Evolutionary conservation across 306 rosid genomes (phyloP), one percentile per base, ranked within the genome.

Genomic region (Casuarina cunninghamiana): DNA sequence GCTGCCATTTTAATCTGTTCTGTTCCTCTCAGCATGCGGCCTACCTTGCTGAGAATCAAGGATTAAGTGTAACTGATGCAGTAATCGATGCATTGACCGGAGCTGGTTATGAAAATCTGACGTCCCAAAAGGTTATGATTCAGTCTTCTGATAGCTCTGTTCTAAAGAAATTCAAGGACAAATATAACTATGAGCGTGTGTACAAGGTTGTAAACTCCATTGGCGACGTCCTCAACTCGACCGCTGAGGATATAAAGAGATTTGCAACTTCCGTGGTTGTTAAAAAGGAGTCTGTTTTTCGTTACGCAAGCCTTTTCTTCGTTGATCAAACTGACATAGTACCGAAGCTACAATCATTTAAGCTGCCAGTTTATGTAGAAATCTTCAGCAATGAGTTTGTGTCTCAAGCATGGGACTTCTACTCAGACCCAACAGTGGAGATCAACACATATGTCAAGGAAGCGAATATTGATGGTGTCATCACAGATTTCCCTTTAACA

Each of bases 351-450:
- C 58, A 86, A 66, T 75, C 84, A 17, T 54, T 53, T 11, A 86
- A 91, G 58, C 88, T 96, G 83, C 77, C 91, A 3, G 90, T 96
- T 60, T 96, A 88, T 45, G 97, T 87, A 10, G 94, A 90, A 85
- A 74, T 77, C 77, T 96, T 96, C 86, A 90, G 88, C 91, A 93
- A 96, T 73, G 99, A 96, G 90, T 96, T 90, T 78, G 84, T 84
- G 55, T 88, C 98, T 68, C 99, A 96, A 80, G 86, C 94, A n/a
- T 96, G 92, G 92, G 99, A 96, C 86, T 93, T 85, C 89, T 90
- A 86, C 90, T 88, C 96, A 5, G 99, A 96, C 84, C 61, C 99
- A 75, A 90, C 96, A 0, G 86, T 89, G 65, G 98, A 96, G 89
- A 83, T 96, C 80, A 93, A 93, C 85, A 67, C 98, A 42, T 96